Percentiles rank a stretch among this genome's conserved stretches.
These are phyloP conservation scores for Mucor sp. DNA, from an alignment of 371 early-diverging fungal genomes.

Conservation along the genomic window DNA sequence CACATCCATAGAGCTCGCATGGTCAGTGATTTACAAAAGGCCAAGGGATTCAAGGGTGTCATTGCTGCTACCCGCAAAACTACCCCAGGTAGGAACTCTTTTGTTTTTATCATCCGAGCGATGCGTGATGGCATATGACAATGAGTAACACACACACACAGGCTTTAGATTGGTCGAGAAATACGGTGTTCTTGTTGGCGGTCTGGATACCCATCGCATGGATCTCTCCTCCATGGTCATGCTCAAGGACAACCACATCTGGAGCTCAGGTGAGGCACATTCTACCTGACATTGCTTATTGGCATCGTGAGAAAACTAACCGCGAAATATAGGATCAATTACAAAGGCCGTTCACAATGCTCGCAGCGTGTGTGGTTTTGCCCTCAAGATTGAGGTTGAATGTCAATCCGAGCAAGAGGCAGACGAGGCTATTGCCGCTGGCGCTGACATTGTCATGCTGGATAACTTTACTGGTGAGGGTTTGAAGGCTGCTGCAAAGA, in stretches of 20 bases:
- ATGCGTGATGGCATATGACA: background rate
- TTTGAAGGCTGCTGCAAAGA: conserved; percentile 64
- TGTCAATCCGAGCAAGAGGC: conserved; percentile 92
- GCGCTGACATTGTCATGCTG: conserved; percentile 97
- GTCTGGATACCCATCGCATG: conserved; percentile 95
- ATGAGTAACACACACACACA: conserved; percentile 15
- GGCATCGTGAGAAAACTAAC: conserved; percentile 2
- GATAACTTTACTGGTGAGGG: conserved; percentile 77
- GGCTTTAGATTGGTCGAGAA: conserved; percentile 97
- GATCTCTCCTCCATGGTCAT: conserved; percentile 97
- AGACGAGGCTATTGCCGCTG: conserved; percentile 95
- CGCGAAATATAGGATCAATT: conserved; percentile 61
- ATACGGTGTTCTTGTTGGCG: conserved; percentile 97
- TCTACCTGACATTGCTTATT: background rate
- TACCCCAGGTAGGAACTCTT: conserved; percentile 79
- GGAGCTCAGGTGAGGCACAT: conserved; percentile 77
- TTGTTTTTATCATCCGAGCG: background rate
- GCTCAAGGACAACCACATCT: conserved; percentile 99
- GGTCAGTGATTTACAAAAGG: conserved; percentile 70
- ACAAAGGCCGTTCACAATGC: conserved; percentile 86
- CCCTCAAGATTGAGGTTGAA: conserved; percentile 97
- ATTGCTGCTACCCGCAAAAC: conserved; percentile 98
- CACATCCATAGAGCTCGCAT: conserved; percentile 50
- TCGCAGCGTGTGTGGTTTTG: conserved; percentile 84
- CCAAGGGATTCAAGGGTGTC: conserved; percentile 79